Evolutionary conservation across 345 rosid genomes (phyloP).

Genomic region (Gossypioides kirkii): DNA sequence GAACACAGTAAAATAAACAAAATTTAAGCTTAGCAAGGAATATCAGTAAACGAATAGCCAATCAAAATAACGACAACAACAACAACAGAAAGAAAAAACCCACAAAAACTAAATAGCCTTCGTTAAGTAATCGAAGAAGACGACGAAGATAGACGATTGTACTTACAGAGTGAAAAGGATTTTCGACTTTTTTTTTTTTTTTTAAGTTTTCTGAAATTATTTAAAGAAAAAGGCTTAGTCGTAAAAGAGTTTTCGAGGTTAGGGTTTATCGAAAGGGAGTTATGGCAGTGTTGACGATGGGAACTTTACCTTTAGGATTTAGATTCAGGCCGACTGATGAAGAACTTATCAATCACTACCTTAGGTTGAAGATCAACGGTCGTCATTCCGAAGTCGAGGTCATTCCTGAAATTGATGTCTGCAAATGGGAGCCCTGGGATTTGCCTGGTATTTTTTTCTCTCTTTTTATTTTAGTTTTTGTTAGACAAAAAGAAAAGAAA

Average conservation of each 20-base stretch:
- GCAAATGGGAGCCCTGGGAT: constrained; percentile 99
- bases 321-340: constrained; percentile 91
- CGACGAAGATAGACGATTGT: neutral
- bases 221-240: neutral
- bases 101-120: neutral
- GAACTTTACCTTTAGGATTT: constrained; percentile 71
- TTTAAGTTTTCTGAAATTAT: neutral
- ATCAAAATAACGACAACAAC: neutral
- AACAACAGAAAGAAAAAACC: neutral
- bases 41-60: neutral
- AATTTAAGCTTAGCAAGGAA: constrained; percentile 1
- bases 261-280: neutral
- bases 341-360: constrained; percentile 84
- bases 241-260: neutral
- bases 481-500: neutral
- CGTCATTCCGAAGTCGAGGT: constrained; percentile 70
- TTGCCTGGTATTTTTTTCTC: constrained; percentile 52
- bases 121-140: neutral
- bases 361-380: constrained; percentile 79
- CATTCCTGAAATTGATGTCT: constrained; percentile 79
- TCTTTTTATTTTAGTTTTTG: neutral
- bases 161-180: neutral
- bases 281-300: constrained; percentile 47
- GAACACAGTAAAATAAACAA: neutral
- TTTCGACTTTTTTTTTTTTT: neutral